These are phyloP conservation scores for Fusarium xyrophilum DNA, from an alignment of 2,329 filamentous ascomycete species.

Conservation along the genomic window DNA sequence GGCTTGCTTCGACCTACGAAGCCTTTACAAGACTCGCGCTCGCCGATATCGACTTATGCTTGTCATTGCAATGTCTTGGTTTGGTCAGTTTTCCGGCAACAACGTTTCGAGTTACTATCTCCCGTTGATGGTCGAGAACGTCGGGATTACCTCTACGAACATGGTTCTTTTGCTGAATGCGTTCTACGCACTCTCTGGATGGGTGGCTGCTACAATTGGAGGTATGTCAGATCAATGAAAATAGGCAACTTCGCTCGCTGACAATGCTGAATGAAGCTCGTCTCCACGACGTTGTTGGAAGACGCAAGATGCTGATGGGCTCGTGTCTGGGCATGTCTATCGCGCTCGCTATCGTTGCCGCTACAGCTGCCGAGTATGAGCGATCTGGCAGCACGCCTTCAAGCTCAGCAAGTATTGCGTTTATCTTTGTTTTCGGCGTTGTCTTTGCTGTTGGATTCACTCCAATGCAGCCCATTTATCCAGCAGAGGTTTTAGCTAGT, in stretches of 20 bases:
- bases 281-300: background rate
- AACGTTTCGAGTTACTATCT: background rate
- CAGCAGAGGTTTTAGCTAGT: background rate
- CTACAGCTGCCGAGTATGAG: background rate
- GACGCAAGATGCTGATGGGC: background rate
- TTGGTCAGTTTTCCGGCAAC: background rate
- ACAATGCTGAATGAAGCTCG: background rate
- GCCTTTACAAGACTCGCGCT: background rate
- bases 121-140: background rate
- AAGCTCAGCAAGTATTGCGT: background rate
- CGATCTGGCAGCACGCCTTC: background rate
- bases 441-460: background rate
- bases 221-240: background rate
- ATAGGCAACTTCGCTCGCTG: fast-evolving
- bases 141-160: background rate
- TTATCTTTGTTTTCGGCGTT: background rate
- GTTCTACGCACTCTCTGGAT: background rate
- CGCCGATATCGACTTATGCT: background rate
- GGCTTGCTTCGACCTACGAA: background rate
- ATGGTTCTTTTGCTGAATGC: background rate
- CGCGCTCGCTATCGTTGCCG: background rate
- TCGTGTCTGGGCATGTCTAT: background rate
- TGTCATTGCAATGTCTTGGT: background rate
- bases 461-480: background rate
- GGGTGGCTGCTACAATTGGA: background rate